Evolutionary conservation across 306 rosid species (phyloP).

Genomic region (Quercus gilva): DNA sequence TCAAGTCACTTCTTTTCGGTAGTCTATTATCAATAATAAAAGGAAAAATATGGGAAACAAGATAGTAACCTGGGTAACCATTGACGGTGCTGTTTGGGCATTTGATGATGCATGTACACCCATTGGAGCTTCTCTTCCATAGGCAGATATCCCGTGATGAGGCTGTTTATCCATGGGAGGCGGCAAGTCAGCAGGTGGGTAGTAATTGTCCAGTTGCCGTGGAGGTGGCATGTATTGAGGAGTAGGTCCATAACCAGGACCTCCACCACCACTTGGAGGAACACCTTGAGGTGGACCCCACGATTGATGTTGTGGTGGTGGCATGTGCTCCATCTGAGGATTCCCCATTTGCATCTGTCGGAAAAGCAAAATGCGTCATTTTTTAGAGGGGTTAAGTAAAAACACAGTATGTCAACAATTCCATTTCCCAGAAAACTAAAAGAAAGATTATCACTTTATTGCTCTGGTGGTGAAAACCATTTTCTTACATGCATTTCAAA

Average conservation of each 20-base stretch:
- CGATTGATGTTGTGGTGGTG: conserved; percentile 63
- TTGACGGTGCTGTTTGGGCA: conserved; percentile 73
- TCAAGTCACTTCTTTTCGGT: background rate
- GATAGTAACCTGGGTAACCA: conserved; percentile 77
- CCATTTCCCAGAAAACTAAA: conserved; percentile 9
- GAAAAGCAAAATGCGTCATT: conserved; percentile 10
- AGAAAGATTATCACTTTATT: background rate
- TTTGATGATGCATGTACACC: conserved; percentile 66
- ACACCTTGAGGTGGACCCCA: conserved; percentile 93
- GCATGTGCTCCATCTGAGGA: conserved; percentile 64
- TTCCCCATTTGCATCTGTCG: conserved; percentile 82
- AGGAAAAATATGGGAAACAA: conserved; percentile 3
- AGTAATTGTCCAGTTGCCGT: conserved; percentile 74
- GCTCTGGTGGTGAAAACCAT: background rate
- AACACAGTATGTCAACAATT: background rate
- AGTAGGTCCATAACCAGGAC: conserved; percentile 79
- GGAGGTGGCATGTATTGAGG: conserved; percentile 89
- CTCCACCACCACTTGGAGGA: conserved; percentile 77
- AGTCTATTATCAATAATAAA: background rate
- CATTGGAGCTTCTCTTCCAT: conserved; percentile 80
- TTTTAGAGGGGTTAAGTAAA: too few species aligned
- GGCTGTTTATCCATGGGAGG: conserved; percentile 85
- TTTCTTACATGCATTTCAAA: conserved; percentile 83
- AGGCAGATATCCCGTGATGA: conserved; percentile 95
- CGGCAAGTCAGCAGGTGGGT: conserved; percentile 69